phyloP scores from a whole-genome alignment of 331 rosid genomes.

The Quercus lobata region DNA sequence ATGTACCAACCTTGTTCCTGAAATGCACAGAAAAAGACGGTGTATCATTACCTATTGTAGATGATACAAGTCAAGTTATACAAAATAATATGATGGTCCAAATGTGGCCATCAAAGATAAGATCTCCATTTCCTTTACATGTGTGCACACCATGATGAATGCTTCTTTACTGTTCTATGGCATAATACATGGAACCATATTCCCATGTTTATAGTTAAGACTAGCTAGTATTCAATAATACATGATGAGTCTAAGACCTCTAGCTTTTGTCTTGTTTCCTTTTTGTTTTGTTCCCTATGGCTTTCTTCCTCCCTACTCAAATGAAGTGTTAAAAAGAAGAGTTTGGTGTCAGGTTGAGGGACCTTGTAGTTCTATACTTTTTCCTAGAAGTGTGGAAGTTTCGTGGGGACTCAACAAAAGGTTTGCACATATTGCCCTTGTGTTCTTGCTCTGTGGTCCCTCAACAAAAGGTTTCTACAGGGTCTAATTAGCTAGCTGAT shows the following conservation, averaged over 20 bases:
- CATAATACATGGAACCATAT: background rate
- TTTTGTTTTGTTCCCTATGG: background rate
- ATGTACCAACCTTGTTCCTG: no score
- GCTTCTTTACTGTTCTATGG: background rate
- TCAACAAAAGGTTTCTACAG: background rate
- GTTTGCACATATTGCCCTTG: background rate
- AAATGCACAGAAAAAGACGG: no score
- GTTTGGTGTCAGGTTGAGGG: conserved; percentile 12
- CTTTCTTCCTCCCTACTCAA: background rate
- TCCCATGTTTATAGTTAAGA: background rate
- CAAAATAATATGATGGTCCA: no score
- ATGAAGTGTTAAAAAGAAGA: background rate
- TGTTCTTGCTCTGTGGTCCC: background rate
- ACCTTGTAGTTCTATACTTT: conserved; percentile 6
- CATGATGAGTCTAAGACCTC: background rate
- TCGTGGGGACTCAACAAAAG: conserved; percentile 1
- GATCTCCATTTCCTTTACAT: background rate
- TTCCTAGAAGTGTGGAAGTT: conserved; percentile 16
- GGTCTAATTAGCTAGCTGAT: background rate
- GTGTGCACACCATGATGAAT: background rate
- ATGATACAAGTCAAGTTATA: no score
- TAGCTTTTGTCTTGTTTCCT: conserved; percentile 7
- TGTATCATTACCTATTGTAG: no score
- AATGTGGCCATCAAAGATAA: no score
- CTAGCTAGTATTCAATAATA: background rate